Percentiles rank a stretch among this genome's conserved stretches.
Evolutionary conservation across 2,329 filamentous ascomycete genomes (phyloP).

Genomic region (Diplodia scrobiculata): DNA sequence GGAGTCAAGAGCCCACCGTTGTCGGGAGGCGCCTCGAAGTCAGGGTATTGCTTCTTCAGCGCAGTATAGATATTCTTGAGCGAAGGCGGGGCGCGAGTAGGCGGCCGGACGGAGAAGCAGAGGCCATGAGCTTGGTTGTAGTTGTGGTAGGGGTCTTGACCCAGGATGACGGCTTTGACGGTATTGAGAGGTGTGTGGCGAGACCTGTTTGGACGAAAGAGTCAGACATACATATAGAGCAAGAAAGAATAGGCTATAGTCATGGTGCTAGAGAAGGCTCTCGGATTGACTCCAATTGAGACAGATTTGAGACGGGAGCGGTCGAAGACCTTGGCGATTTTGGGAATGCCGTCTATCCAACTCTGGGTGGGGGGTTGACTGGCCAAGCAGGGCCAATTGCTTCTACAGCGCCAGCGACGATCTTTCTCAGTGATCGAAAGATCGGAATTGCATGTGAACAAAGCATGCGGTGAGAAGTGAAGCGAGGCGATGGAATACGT

Average conservation of each 20-base stretch:
- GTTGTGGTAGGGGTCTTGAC: constrained; percentile 97
- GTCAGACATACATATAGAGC: constrained; percentile 3
- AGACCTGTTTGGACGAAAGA: constrained; percentile 63
- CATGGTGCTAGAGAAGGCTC: neutral
- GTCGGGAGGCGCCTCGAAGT: constrained; percentile 73
- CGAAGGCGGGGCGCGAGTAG: constrained; percentile 83
- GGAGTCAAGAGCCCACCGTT: constrained; percentile 81
- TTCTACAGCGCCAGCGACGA: neutral
- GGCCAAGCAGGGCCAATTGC: neutral
- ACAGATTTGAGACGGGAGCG: neutral
- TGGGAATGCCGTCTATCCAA: neutral
- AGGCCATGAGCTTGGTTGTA: constrained; percentile 93
- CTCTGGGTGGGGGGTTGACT: neutral
- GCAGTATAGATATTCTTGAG: constrained; percentile 91
- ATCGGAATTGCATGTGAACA: neutral
- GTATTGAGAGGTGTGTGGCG: constrained; percentile 84
- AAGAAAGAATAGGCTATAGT: neutral
- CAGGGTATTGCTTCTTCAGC: constrained; percentile 83
- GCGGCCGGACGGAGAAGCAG: constrained; percentile 90
- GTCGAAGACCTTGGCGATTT: neutral
- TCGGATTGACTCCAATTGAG: neutral
- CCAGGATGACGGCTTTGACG: constrained; percentile 90
- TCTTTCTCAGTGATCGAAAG: neutral
- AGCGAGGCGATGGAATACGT: neutral
- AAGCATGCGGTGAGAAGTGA: neutral